phyloP scores from a whole-genome alignment of 2,329 filamentous ascomycete genomes.

The Trichoderma cornu-damae region DNA sequence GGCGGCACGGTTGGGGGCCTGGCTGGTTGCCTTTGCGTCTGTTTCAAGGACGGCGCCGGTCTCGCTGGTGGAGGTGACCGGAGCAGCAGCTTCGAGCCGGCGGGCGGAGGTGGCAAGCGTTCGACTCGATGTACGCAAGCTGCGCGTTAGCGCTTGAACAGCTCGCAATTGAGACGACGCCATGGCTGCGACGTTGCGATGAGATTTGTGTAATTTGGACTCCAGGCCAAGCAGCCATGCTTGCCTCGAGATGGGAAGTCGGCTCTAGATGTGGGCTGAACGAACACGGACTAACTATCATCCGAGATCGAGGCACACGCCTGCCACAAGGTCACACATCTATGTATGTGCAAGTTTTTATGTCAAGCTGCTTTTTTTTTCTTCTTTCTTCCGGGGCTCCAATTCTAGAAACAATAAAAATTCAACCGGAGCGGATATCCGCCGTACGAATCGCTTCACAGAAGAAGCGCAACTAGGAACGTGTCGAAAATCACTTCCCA shows the following conservation, averaged over 20 bases:
- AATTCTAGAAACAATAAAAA: background rate
- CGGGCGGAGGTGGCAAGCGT: constrained; percentile 46
- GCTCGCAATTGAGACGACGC: constrained; percentile 45
- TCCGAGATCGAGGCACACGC: background rate
- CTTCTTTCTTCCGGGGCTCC: background rate
- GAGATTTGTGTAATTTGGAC: constrained; percentile 13
- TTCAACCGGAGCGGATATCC: too few relatives aligned
- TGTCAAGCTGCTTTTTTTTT: constrained; percentile 4
- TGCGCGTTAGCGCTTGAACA: constrained; percentile 41
- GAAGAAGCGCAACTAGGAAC: background rate
- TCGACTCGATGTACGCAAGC: constrained; percentile 41
- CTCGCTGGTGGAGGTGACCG: constrained; percentile 36
- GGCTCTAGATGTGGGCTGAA: constrained; percentile 3
- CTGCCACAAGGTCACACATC: background rate
- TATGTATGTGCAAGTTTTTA: too few relatives aligned
- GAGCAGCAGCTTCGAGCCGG: constrained; percentile 41
- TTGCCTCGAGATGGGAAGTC: background rate
- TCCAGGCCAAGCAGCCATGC: background rate
- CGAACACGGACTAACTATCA: constrained; percentile 13
- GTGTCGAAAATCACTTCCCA: background rate
- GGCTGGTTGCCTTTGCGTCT: constrained; percentile 50
- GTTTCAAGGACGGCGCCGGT: constrained; percentile 40
- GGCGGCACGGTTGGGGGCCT: constrained; percentile 78
- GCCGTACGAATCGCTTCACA: background rate
- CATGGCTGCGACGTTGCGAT: constrained; percentile 30